Base-by-base conservation (phyloP, 805 yeast genomes). In the Clavispora asparagi region DNA sequence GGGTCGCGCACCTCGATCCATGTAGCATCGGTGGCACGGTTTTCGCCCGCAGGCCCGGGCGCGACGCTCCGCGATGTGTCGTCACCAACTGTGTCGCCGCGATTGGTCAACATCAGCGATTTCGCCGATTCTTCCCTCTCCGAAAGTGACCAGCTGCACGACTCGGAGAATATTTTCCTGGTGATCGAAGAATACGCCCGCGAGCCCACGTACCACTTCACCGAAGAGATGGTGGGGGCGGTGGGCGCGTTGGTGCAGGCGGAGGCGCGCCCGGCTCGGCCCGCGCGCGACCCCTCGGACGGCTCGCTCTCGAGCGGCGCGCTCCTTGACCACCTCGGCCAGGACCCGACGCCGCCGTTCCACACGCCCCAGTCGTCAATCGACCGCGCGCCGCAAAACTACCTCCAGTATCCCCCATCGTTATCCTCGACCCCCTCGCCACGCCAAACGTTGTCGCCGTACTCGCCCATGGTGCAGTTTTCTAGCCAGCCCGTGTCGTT, bases 121-220 rank as follows among this genome's bases (percentile, higher is more conserved):
- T 68, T 71, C 52, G 75, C 75, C 14, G 76, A 71, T 51, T 62
- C 73, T 23, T 54, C 46, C n/a, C 53, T 63, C 1, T 54, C 37
- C 3, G 35, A 31, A 9, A 31, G 35, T 19, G 37, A 33, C 37
- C 46, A 36, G 19, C 45, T 40, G 12, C 44, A 42, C 45, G 59
- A 58, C 29, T 56, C 64, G 3, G 68, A 62, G 17, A 63, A 68
- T 27, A 57, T 67, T 9, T 62, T 65, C 41, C 60, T 66, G 14
- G 56, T 68, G 8, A 55, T 68, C 6, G 57, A 63, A 26, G 71
- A 64, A 32, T 65, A 67, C 41, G 56, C 25, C 13, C 23, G 37
- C 23, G 37, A 33, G 25, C 37, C 37, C 14, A 43, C 44, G 32
- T 48, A 48, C 29, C 44, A 45, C 32, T 51, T 51, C 39, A 43